Evolutionary conservation across 768 basidiomycete genomes (phyloP), one percentile per base, ranked within the genome.

Genomic region (Chalciporus chontae): DNA sequence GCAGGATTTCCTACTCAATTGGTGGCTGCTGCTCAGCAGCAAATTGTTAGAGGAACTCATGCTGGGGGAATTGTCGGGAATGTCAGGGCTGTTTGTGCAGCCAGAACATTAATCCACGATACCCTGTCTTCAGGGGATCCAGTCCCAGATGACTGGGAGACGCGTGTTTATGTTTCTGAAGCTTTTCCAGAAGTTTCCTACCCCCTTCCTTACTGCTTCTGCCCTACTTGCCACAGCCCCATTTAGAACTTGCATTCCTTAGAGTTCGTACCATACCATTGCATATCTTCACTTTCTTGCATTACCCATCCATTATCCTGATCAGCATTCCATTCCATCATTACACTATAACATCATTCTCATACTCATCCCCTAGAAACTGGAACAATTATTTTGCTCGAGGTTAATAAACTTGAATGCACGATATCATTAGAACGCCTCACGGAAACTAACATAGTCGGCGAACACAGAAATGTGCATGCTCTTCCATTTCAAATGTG

Each of bases 41-140:
- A 75, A 0, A 79, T 84, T 36, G 65, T 81, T 8, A 72, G 76
- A 18, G 82, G 82, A 0, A 66, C 53, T 0, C 58, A 63, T 4
- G 54, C 40, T 0, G 76, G 76, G 0, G 78, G 80, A 1, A 54
- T 83, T 0, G 70, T 73, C 1, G 83, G 83, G 2, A 84, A 84
- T 52, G 61, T 80, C 0, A 52, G 64, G 1, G 58, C 72, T 19
- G 81, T 84, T 3, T 61, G 72, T 7, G 57, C 64, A 0, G 80
- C 83, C 1, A 68, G 83, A 40, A 62, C 68, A 27, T 50, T 80
- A n/a, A 75, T 83, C 18, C 75, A 75, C 53, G 56, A 47, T 1
- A 59, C 63, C 2, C 54, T 80, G n/a, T 54, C 47, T 8, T 63
- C 57, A 0, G 55, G 47, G 34, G 57, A 47, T 4, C 9, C 24